A percentile compares a stretch with the other conserved stretches of the same genome.
Conservation (phyloP, 495 filamentous ascomycete species). For the Penicillium turbatum region DNA sequence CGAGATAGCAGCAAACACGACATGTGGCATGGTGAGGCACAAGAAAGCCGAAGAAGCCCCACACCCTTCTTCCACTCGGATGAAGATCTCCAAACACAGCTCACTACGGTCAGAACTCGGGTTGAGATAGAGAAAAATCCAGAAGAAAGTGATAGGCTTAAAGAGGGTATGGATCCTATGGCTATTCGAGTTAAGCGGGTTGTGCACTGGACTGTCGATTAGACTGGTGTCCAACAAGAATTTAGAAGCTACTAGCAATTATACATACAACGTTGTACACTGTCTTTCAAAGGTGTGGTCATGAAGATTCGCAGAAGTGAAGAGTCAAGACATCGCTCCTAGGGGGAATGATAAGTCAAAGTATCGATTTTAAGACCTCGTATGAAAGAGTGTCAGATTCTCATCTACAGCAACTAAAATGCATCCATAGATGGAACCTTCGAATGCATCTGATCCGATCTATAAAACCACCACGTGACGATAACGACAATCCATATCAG, state of each 20-base stretch:
- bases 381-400: too few species aligned
- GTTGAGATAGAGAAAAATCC: slow-evolving; percentile 2
- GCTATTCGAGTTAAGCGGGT: slow-evolving; percentile 18
- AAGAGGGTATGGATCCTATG: slow-evolving; percentile 12
- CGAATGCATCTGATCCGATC: too few species aligned
- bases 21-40: neutral
- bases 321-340: too few species aligned
- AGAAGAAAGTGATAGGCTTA: neutral
- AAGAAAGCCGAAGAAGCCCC: neutral
- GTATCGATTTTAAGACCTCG: too few species aligned
- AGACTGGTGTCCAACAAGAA: neutral
- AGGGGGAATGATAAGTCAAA: too few species aligned
- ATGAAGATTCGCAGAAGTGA: too few species aligned
- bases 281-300: too few species aligned
- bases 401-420: too few species aligned
- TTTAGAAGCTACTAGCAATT: too few species aligned
- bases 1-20: neutral
- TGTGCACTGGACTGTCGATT: slow-evolving; percentile 12
- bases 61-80: neutral
- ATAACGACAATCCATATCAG: slow-evolving; percentile 3
- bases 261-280: neutral
- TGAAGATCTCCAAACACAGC: neutral
- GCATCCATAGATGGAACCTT: too few species aligned
- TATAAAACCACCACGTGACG: neutral
- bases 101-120: neutral